These are phyloP conservation scores for Arabidopsis arenosa DNA, from an alignment of 345 rosid genomes.

Conservation along the genomic window DNA sequence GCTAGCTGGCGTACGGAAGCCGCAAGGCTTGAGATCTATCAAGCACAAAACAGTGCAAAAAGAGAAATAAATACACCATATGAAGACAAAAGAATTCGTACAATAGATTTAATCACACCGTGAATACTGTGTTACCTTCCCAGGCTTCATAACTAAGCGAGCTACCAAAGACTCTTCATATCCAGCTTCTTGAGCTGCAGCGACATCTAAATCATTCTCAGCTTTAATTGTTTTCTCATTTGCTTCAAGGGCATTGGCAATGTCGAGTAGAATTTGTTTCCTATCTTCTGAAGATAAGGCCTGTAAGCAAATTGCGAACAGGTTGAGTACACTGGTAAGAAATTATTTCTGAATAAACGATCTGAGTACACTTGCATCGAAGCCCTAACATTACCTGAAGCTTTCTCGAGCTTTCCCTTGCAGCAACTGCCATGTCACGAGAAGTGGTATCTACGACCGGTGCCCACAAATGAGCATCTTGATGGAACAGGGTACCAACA, in stretches of 20 bases:
- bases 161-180: slow-evolving; percentile 78
- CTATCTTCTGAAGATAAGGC: slow-evolving; percentile 81
- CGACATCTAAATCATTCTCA: slow-evolving; percentile 88
- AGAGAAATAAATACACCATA: neutral
- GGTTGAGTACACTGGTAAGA: slow-evolving; percentile 26
- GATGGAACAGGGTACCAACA: slow-evolving; percentile 91
- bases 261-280: slow-evolving; percentile 70
- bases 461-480: slow-evolving; percentile 78
- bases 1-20: slow-evolving; percentile 86
- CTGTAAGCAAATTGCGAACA: slow-evolving; percentile 51
- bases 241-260: slow-evolving; percentile 88
- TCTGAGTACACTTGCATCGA: slow-evolving; percentile 19
- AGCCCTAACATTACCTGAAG: slow-evolving; percentile 71
- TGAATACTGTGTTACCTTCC: slow-evolving; percentile 58
- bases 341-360: neutral
- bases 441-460: slow-evolving; percentile 59
- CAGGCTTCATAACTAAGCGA: slow-evolving; percentile 82
- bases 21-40: slow-evolving; percentile 79
- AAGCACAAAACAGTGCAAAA: slow-evolving; percentile 15
- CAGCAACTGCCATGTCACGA: slow-evolving; percentile 90
- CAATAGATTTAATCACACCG: neutral
- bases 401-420: slow-evolving; percentile 88
- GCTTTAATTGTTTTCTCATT: slow-evolving; percentile 63
- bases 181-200: slow-evolving; percentile 76
- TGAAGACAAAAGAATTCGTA: neutral